A percentile compares a stretch with the other conserved stretches of the same genome.
These are phyloP conservation scores for Priceomyces haplophilus DNA, from an alignment of 805 yeast species.

Conservation along the genomic window DNA sequence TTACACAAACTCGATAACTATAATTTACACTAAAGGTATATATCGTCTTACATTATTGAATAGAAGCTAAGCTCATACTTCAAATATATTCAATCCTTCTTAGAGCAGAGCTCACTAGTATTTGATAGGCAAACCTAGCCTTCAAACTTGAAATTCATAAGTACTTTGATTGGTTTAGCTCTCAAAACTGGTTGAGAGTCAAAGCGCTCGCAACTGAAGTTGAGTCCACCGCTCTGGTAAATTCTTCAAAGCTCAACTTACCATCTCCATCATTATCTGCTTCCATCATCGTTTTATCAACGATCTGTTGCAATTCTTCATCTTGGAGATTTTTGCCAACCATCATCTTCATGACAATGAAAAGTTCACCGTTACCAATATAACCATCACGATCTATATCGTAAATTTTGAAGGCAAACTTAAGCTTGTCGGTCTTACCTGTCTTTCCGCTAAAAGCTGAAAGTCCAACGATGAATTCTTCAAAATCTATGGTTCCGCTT, in stretches of 20 bases:
- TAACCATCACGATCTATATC: conserved; percentile 95
- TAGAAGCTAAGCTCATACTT: no score
- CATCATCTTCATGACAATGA: conserved; percentile 91
- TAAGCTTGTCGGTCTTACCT: conserved; percentile 72
- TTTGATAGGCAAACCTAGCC: no score
- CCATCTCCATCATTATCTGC: conserved; percentile 89
- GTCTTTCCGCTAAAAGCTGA: conserved; percentile 88
- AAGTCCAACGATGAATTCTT: conserved; percentile 84
- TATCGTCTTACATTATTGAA: no score
- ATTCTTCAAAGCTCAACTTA: conserved; percentile 79
- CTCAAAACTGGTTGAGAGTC: conserved; percentile 48
- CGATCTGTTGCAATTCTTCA: conserved; percentile 88
- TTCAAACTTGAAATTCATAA: no score
- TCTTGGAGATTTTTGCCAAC: conserved; percentile 89
- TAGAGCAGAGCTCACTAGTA: no score
- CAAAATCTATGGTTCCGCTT: conserved; percentile 91
- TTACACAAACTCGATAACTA: no score
- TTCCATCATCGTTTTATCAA: conserved; percentile 94
- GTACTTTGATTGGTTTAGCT: no score
- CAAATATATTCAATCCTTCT: no score
- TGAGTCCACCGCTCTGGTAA: conserved; percentile 61
- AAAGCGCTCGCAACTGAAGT: conserved; percentile 58
- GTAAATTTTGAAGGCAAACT: conserved; percentile 88
- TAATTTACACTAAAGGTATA: no score
- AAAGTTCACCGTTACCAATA: conserved; percentile 93